Percentiles rank a stretch among this genome's conserved stretches.
phyloP scores from a whole-genome alignment of 2,329 filamentous ascomycete species.

The Zymoseptoria tritici region DNA sequence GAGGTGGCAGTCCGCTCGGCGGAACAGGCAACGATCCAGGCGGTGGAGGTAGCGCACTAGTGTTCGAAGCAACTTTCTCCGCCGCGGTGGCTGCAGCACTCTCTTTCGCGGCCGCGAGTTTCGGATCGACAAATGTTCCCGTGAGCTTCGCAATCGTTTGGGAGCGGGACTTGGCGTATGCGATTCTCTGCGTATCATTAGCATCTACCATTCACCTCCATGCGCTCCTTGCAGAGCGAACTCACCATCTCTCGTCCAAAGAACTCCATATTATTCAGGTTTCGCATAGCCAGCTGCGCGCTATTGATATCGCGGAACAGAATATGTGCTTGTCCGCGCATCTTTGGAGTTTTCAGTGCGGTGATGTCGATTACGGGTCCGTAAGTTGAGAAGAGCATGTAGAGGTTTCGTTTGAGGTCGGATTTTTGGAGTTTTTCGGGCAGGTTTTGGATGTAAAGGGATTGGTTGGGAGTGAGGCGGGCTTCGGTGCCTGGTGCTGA shows the following conservation, averaged over 20 bases:
- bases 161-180: slow-evolving; percentile 85
- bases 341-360: slow-evolving; percentile 78
- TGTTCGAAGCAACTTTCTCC: slow-evolving; percentile 10
- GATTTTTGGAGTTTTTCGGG: slow-evolving; percentile 84
- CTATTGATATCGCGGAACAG: slow-evolving; percentile 83
- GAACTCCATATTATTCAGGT: slow-evolving; percentile 77
- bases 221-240: slow-evolving; percentile 12
- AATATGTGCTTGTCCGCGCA: slow-evolving; percentile 93
- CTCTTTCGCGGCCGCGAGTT: slow-evolving; percentile 20
- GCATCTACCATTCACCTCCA: not conserved
- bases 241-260: slow-evolving; percentile 78
- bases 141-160: slow-evolving; percentile 85
- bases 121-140: slow-evolving; percentile 72
- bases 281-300: slow-evolving; percentile 89
- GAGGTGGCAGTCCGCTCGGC: slow-evolving; percentile 18
- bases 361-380: slow-evolving; percentile 88
- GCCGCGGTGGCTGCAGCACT: slow-evolving; percentile 14
- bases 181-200: slow-evolving; percentile 60
- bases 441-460: slow-evolving; percentile 83
- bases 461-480: slow-evolving; percentile 33
- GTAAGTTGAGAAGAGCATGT: slow-evolving; percentile 90
- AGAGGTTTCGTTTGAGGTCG: slow-evolving; percentile 78
- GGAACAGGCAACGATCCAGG: slow-evolving; percentile 23
- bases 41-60: slow-evolving; percentile 11
- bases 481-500: not conserved